Evolutionary conservation across 116 monocot genomes (phyloP).

Genomic region (Cymodocea nodosa): DNA sequence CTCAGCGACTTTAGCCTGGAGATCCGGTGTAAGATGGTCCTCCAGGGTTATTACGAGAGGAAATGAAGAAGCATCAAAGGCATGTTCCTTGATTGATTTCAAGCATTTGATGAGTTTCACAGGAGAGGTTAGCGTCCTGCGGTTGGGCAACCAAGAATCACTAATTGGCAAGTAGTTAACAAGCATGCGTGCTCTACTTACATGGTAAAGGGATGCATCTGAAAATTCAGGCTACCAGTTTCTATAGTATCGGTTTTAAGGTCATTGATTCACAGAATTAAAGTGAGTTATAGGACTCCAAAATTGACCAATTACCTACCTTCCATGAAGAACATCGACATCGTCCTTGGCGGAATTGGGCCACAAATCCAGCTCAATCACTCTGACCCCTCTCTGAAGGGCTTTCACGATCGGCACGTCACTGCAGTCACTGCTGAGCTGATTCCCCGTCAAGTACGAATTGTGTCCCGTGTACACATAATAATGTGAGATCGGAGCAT

Average conservation of each 20-base stretch:
- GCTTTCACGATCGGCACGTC: constrained; percentile 61
- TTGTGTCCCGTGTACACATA: constrained; percentile 74
- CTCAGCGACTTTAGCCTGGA: constrained; percentile 73
- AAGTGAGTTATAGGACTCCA: background rate
- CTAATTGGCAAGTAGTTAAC: too few relatives aligned
- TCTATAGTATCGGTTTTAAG: too few relatives aligned
- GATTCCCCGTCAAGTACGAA: constrained; percentile 70
- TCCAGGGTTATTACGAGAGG: constrained; percentile 74
- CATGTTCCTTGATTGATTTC: constrained; percentile 59
- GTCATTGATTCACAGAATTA: too few relatives aligned
- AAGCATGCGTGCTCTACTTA: too few relatives aligned
- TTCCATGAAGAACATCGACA: constrained; percentile 48
- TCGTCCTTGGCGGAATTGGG: constrained; percentile 53
- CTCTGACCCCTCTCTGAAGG: constrained; percentile 56
- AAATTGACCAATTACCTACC: constrained; percentile 15
- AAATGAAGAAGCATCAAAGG: constrained; percentile 56
- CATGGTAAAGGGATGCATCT: too few relatives aligned
- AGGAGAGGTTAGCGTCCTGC: constrained; percentile 73
- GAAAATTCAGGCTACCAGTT: too few relatives aligned
- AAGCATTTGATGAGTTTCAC: constrained; percentile 69
- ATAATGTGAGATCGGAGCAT: constrained; percentile 52
- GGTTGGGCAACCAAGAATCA: background rate
- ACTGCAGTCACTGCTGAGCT: constrained; percentile 68
- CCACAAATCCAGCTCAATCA: constrained; percentile 78
- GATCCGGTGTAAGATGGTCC: constrained; percentile 70